Base-by-base conservation (phyloP, 1,284 basidiomycete genomes). In the Cutaneotrichosporon cyanovorans region DNA sequence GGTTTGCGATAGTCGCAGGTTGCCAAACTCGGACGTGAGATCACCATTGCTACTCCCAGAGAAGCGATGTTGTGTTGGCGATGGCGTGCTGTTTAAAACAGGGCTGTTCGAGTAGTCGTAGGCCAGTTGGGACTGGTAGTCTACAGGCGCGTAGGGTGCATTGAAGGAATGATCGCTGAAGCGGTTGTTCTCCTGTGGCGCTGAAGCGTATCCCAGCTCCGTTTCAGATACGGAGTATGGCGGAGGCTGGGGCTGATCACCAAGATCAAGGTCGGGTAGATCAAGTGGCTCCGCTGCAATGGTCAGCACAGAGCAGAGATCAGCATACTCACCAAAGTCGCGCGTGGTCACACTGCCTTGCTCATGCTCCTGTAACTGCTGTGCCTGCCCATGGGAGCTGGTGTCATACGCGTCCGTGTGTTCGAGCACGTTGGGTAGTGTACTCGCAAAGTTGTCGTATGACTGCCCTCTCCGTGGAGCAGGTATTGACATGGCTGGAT, bases 101-200 rank as follows among this genome's bases (percentile, higher is more conserved):
- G 12, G n/a, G 12, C 18, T 36, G 21, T 42, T 23, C 12, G 41
- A 30, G 19, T 37, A 30, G 37, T 46, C 49, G 49, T 50, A 50
- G 5, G 40, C 33, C 2, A 36, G 19, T 37, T 43, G 49, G n/a
- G 44, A 39, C 19, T 20, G 37, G 38, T 70, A 70, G 49, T 68
- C 65, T 38, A 68, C 65, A 0, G 65, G 66, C 9, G 65, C 58
- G 42, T 62, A 70, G 0, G 68, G 63, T 4, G 65, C 25, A 28
- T 28, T 28, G 8, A 46, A 19, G 58, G 55, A 19, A 61, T 61
- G 3, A 6, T 5, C 32, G 16, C 32, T 7, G 32, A 14, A 8
- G 16, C 32, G 9, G 32, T 16, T 34, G 14, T 8, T 6, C 9
- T 34, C n/a, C 7, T 15, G 35, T 7, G 35, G 34, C 18, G 36